These are phyloP conservation scores for Diaporthe ilicicola DNA, from an alignment of 2,329 filamentous ascomycete genomes.

Conservation along the genomic window DNA sequence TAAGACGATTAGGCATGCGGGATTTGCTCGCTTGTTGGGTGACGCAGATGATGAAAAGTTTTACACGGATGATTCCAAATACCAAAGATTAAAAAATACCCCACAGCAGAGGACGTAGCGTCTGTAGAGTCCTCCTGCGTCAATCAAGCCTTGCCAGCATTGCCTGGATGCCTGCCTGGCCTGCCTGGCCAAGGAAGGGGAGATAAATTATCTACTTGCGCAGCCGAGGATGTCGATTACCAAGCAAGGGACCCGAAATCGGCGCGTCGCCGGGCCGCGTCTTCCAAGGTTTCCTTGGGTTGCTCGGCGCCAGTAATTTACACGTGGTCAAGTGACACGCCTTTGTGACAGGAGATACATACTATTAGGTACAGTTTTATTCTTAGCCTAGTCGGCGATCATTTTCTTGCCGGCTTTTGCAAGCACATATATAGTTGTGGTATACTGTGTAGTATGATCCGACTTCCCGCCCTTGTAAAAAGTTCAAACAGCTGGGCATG, in stretches of 20 bases:
- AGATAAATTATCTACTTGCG: constrained; percentile 2
- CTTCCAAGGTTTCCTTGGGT: background rate
- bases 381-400: background rate
- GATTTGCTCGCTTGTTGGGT: background rate
- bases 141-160: background rate
- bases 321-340: constrained; percentile 19
- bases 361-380: background rate
- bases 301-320: background rate
- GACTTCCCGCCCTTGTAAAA: background rate
- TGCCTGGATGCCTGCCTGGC: background rate
- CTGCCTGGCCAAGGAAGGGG: constrained; percentile 7
- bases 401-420: background rate
- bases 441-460: background rate
- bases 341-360: background rate
- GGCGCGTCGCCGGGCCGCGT: constrained; percentile 7
- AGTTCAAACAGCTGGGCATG: background rate
- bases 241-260: constrained; percentile 17
- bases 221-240: constrained; percentile 10
- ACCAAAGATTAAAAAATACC: background rate
- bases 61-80: constrained; percentile 14
- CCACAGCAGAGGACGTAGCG: background rate
- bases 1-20: background rate
- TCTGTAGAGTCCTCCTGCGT: background rate
- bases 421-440: background rate
- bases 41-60: constrained; percentile 5